Evolutionary conservation across 768 basidiomycete species (phyloP).

Genomic region (Podaxis pistillaris): DNA sequence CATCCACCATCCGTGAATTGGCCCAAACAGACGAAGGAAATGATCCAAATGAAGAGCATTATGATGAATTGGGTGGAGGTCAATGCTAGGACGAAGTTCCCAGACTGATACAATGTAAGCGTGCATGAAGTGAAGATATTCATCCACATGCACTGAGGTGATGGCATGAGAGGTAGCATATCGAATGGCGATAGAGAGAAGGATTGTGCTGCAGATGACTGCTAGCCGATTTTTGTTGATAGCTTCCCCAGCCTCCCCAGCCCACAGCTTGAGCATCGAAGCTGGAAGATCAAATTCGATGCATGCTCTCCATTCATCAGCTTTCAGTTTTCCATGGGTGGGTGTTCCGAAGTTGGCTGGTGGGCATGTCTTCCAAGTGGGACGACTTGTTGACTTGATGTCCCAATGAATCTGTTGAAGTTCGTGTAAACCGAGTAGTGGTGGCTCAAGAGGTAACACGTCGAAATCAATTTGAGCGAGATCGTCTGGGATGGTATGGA

Average conservation of each 20-base stretch:
- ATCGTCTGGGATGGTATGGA: background rate
- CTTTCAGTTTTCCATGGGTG: conserved; percentile 23
- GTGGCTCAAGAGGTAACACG: background rate
- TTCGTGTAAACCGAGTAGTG: conserved; percentile 4
- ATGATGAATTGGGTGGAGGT: conserved; percentile 21
- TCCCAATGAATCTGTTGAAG: conserved; percentile 10
- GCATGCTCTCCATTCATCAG: conserved; percentile 23
- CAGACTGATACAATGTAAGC: conserved; percentile 14
- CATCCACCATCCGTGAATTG: conserved; percentile 35
- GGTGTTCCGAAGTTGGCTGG: conserved; percentile 16
- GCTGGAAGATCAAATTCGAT: conserved; percentile 23
- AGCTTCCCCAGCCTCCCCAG: background rate
- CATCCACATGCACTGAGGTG: conserved; percentile 14
- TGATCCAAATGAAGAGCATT: conserved; percentile 33
- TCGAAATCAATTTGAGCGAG: background rate
- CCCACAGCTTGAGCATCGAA: conserved; percentile 12
- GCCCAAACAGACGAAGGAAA: conserved; percentile 32
- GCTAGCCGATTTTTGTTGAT: background rate
- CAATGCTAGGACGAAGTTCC: conserved; percentile 13
- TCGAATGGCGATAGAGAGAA: conserved; percentile 18
- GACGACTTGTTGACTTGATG: conserved; percentile 13
- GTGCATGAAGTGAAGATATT: conserved; percentile 13
- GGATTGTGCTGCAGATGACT: conserved; percentile 11
- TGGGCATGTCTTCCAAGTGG: conserved; percentile 7
- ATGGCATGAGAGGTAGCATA: conserved; percentile 17